phyloP scores from a whole-genome alignment of 1,284 basidiomycete genomes.

The Wallemia mellicola region DNA sequence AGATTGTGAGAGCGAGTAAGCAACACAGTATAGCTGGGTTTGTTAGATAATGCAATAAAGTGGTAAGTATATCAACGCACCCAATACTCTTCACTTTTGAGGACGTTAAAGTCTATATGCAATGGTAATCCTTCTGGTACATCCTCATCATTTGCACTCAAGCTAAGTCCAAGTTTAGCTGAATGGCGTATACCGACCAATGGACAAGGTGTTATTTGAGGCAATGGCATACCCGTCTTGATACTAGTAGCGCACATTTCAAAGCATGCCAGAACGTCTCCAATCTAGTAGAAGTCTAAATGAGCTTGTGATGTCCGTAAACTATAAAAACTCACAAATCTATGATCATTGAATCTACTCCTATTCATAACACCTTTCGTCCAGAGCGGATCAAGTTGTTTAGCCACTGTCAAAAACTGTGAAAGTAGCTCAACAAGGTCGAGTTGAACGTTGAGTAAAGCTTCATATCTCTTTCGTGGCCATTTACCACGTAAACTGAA shows the following conservation, averaged over 20 bases:
- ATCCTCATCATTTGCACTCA: background rate
- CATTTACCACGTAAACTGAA: background rate
- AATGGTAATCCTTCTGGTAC: background rate
- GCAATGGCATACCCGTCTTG: background rate
- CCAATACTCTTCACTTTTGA: slow-evolving; percentile 1
- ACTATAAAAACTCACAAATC: background rate
- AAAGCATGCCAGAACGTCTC: background rate
- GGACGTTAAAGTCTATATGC: background rate
- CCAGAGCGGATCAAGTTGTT: background rate
- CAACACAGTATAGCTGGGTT: background rate
- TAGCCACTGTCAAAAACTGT: background rate
- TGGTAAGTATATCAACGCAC: no score
- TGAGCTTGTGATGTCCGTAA: background rate
- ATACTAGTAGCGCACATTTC: background rate
- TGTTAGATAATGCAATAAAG: background rate
- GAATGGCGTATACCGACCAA: background rate
- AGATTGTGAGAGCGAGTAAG: background rate
- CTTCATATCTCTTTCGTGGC: background rate
- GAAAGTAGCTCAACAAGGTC: background rate
- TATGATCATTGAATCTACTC: background rate
- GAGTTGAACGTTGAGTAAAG: background rate
- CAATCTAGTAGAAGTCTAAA: background rate
- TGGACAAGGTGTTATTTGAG: background rate
- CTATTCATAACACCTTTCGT: background rate
- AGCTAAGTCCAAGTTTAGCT: background rate